Evolutionary conservation across 331 rosid species (phyloP).

Genomic region (Stylosanthes scabra): DNA sequence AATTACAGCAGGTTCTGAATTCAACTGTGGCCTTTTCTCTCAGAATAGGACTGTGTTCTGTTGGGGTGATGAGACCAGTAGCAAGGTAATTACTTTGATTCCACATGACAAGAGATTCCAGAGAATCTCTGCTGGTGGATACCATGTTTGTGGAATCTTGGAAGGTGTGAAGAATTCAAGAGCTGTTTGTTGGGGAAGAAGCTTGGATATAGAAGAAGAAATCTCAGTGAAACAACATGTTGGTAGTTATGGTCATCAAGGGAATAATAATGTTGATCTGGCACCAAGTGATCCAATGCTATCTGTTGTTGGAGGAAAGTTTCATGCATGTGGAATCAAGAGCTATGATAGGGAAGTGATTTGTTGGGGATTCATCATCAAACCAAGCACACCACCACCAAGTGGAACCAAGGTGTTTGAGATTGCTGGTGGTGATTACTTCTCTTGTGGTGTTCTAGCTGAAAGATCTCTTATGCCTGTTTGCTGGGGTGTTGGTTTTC

Average conservation of each 20-base stretch:
- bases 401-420: constrained; percentile 62
- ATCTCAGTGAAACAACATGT: constrained; percentile 58
- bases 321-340: constrained; percentile 93
- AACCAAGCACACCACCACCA: constrained; percentile 75
- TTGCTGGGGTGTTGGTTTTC: constrained; percentile 95
- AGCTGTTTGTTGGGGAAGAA: constrained; percentile 89
- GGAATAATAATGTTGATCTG: constrained; percentile 56
- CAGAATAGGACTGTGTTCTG: constrained; percentile 85
- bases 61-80: constrained; percentile 88
- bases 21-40: constrained; percentile 85
- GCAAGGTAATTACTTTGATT: constrained; percentile 62
- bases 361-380: constrained; percentile 84
- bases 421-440: constrained; percentile 88
- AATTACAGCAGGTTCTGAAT: constrained; percentile 85
- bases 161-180: constrained; percentile 65
- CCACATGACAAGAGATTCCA: constrained; percentile 67
- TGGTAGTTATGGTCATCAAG: constrained; percentile 43
- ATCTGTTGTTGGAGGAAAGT: constrained; percentile 86
- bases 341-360: constrained; percentile 71
- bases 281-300: constrained; percentile 79
- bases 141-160: constrained; percentile 87
- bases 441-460: constrained; percentile 85
- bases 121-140: constrained; percentile 84
- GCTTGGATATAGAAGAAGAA: constrained; percentile 73
- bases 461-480: constrained; percentile 73